Conservation (phyloP, 441 rosid genomes). For the Breynia disticha region DNA sequence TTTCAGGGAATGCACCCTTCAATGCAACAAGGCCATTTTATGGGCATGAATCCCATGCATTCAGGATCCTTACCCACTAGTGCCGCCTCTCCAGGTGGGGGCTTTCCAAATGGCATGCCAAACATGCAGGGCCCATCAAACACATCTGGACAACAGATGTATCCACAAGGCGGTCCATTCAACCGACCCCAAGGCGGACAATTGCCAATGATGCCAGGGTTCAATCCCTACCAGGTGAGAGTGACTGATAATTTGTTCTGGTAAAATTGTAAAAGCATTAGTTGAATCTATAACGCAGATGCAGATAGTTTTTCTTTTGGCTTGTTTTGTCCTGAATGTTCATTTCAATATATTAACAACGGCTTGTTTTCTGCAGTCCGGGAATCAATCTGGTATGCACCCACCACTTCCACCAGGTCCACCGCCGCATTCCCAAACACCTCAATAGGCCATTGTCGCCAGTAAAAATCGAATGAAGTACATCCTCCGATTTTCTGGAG, state of each 20-base stretch:
- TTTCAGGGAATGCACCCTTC: conserved; percentile 78
- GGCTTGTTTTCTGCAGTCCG: conserved; percentile 31
- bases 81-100: conserved; percentile 51
- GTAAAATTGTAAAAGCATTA: too few relatives aligned
- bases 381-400: conserved; percentile 50
- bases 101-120: conserved; percentile 55
- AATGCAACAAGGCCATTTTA: conserved; percentile 72
- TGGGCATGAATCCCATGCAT: conserved; percentile 73
- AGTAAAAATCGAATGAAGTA: too few relatives aligned
- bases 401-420: conserved; percentile 53
- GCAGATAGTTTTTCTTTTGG: background rate
- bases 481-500: too few relatives aligned
- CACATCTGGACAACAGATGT: conserved; percentile 47
- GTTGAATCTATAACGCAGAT: background rate
- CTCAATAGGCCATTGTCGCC: conserved; percentile 10
- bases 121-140: conserved; percentile 78
- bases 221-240: conserved; percentile 71
- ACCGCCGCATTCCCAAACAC: conserved; percentile 49
- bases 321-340: background rate
- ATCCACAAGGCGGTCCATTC: conserved; percentile 64
- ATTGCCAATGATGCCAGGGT: conserved; percentile 81
- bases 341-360: too few relatives aligned
- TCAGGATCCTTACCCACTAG: conserved; percentile 38
- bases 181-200: conserved; percentile 76
- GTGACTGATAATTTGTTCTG: background rate